phyloP scores from a whole-genome alignment of 2,329 filamentous ascomycete species.

The Trichophyton benhamiae region DNA sequence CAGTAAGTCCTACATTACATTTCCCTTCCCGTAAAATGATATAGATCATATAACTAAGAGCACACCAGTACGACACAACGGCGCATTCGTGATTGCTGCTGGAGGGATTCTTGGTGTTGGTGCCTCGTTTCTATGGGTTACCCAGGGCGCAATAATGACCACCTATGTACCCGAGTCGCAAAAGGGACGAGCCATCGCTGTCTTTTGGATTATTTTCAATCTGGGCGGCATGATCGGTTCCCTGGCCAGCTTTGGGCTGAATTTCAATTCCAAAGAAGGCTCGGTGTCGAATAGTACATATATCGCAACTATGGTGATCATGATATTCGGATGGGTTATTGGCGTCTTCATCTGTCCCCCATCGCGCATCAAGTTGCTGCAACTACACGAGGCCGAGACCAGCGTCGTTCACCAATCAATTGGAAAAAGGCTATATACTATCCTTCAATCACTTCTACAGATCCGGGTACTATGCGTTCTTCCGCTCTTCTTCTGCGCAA shows the following conservation, averaged over 20 bases:
- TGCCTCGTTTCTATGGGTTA: slow-evolving; percentile 36
- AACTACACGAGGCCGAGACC: slow-evolving; percentile 33
- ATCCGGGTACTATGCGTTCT: slow-evolving; percentile 40
- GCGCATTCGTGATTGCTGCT: slow-evolving; percentile 34
- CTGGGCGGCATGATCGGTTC: slow-evolving; percentile 35
- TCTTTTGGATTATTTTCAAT: slow-evolving; percentile 39
- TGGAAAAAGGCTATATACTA: slow-evolving; percentile 21
- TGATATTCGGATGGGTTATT: slow-evolving; percentile 39
- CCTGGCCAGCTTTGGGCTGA: slow-evolving; percentile 35
- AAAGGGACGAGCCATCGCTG: slow-evolving; percentile 34
- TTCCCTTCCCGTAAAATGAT: not conserved
- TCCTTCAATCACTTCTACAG: slow-evolving; percentile 29
- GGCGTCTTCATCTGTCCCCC: slow-evolving; percentile 40
- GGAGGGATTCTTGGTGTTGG: slow-evolving; percentile 38
- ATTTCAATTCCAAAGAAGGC: slow-evolving; percentile 30
- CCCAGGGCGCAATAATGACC: slow-evolving; percentile 40
- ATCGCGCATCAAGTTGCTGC: slow-evolving; percentile 29
- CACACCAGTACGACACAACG: slow-evolving; percentile 25
- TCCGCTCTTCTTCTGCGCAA: slow-evolving; percentile 45
- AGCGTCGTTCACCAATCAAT: slow-evolving; percentile 24
- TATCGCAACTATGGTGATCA: slow-evolving; percentile 39
- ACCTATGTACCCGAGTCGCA: slow-evolving; percentile 34
- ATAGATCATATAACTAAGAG: not conserved
- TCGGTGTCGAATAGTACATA: slow-evolving; percentile 42
- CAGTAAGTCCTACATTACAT: slow-evolving; percentile 16